Evolutionary conservation across 352 stramenopile species (phyloP), one percentile per base, ranked within the genome.

Genomic region (Plasmopara halstedii): DNA sequence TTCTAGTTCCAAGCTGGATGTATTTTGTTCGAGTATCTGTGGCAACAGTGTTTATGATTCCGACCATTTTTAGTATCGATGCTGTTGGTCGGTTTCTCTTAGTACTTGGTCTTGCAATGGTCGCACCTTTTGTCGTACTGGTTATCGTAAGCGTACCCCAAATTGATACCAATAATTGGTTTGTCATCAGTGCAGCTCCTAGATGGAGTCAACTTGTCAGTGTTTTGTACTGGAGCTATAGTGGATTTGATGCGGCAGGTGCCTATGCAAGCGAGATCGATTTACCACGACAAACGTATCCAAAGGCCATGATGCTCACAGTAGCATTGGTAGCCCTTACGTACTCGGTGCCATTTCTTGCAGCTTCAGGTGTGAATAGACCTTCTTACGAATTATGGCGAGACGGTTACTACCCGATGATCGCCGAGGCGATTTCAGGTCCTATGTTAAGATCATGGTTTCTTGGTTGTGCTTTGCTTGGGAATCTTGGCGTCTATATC

Each of bases 181-280:
- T 90, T 29, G 54, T 85, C 39, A 59, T 88, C 26, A 68, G 75
- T 26, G 58, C 64, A 11, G 41, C 81, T 53, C 56, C 58, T 14
- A 47, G 29, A 3, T 98, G 86, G 86, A 74, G 75, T 39, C 76
- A 85, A 26, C 90, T 95, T 15, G 40, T 98, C 7, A 98, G 96
- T 58, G 89, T 96, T 21, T 56, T 98, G 17, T 98, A 98, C 62
- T 98, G 94, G 94, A 97, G 95, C 67, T 88, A 98, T 48, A 98
- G 96, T 54, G 92, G 85, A 18, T 98, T 97, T 53, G 95, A 98
- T 53, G 76, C 67, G n/a, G 92, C 86, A 0, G 88, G 84, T 7
- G 82, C 75, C 2, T 98, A 97, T 63, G 89, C 91, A 7, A 85
- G 75, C 17, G 93, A 98, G 60, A 92, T 97, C 27, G 63, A 94